Percentiles rank a stretch among this genome's conserved stretches.
These are phyloP conservation scores for Phytophthora idaei DNA, from an alignment of 352 stramenopile genomes.

Conservation along the genomic window DNA sequence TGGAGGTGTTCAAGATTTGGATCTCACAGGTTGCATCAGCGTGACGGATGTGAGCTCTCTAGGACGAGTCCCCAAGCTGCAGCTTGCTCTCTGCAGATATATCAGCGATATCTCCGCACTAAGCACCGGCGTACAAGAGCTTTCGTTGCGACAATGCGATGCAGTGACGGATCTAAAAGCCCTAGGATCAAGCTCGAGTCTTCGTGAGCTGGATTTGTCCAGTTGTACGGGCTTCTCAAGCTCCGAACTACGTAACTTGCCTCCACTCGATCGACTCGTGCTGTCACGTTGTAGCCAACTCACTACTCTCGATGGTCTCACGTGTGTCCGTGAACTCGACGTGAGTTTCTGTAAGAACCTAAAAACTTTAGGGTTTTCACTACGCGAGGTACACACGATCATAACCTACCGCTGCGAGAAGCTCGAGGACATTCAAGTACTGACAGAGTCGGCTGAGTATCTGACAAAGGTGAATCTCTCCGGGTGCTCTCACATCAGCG, in stretches of 20 bases:
- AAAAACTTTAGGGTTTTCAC: slow-evolving; percentile 29
- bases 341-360: slow-evolving; percentile 76
- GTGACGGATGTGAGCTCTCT: slow-evolving; percentile 56
- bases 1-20: slow-evolving; percentile 50
- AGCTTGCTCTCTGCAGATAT: slow-evolving; percentile 59
- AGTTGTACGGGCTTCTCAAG: slow-evolving; percentile 50
- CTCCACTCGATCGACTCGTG: slow-evolving; percentile 49
- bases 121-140: slow-evolving; percentile 30
- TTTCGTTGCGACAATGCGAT: slow-evolving; percentile 66
- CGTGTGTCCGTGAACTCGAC: slow-evolving; percentile 54
- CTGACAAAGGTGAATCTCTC: slow-evolving; percentile 57
- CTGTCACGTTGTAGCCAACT: slow-evolving; percentile 62
- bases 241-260: slow-evolving; percentile 45
- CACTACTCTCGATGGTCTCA: slow-evolving; percentile 46
- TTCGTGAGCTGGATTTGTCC: slow-evolving; percentile 65
- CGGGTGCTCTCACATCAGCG: slow-evolving; percentile 52
- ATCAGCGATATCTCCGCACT: slow-evolving; percentile 60
- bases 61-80: slow-evolving; percentile 51
- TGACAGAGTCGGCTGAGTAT: slow-evolving; percentile 20
- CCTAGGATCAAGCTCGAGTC: slow-evolving; percentile 30
- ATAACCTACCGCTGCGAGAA: slow-evolving; percentile 63
- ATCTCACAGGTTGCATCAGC: slow-evolving; percentile 64
- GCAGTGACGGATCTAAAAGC: slow-evolving; percentile 49
- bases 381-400: slow-evolving; percentile 40
- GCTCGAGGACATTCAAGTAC: slow-evolving; percentile 48